These are phyloP conservation scores for Phytophthora hibernalis DNA, from an alignment of 352 stramenopile genomes.

Conservation along the genomic window DNA sequence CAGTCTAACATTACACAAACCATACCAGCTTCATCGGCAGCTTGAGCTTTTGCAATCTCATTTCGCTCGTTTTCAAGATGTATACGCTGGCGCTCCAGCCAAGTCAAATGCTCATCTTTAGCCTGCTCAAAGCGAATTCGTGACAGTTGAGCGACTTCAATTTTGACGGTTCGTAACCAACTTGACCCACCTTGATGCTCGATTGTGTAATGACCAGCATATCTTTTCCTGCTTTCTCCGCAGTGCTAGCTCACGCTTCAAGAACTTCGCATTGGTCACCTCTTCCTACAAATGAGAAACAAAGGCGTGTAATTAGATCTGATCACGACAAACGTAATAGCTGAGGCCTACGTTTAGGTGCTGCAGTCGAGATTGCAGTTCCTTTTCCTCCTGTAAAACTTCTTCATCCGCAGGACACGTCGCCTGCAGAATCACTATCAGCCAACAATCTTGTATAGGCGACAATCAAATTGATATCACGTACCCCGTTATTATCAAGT, in stretches of 20 bases:
- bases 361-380: constrained; percentile 35
- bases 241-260: constrained; percentile 41
- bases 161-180: background rate
- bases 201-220: constrained; percentile 41
- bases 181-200: constrained; percentile 42
- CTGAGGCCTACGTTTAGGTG: constrained; percentile 32
- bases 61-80: constrained; percentile 42
- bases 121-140: constrained; percentile 21
- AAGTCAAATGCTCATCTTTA: constrained; percentile 49
- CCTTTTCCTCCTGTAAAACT: constrained; percentile 24
- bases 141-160: background rate
- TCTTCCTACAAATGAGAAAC: constrained; percentile 25
- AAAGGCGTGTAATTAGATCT: background rate
- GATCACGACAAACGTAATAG: background rate
- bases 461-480: background rate
- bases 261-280: constrained; percentile 28
- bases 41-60: constrained; percentile 23
- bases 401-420: constrained; percentile 44
- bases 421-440: constrained; percentile 18
- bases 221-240: constrained; percentile 43
- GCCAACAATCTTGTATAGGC: background rate
- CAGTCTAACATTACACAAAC: background rate
- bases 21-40: constrained; percentile 39
- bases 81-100: constrained; percentile 47
- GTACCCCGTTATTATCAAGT: constrained; percentile 38